phyloP scores from a whole-genome alignment of 257 asterid species.

The Buddleja alternifolia region DNA sequence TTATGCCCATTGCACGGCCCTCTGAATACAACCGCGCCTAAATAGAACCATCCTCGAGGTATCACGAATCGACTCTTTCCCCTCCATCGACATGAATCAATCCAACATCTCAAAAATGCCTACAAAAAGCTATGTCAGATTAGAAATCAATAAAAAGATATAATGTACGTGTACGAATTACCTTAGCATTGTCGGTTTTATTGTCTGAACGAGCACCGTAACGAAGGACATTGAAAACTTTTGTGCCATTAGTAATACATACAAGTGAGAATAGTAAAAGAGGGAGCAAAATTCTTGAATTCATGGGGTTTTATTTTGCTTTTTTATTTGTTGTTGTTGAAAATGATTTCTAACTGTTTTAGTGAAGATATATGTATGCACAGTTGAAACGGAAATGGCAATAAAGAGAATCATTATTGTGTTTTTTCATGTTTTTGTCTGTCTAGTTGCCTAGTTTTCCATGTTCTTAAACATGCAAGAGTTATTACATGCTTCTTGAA shows the following conservation, averaged over 20 bases:
- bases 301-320: slow-evolving; percentile 9
- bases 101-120: slow-evolving; percentile 58
- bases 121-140: neutral
- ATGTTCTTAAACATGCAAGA: neutral
- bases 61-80: slow-evolving; percentile 38
- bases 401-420: neutral
- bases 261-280: slow-evolving; percentile 1
- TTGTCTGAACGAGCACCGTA: slow-evolving; percentile 28
- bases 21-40: slow-evolving; percentile 35
- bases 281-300: slow-evolving; percentile 2
- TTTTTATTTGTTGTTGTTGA: neutral
- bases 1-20: slow-evolving; percentile 50
- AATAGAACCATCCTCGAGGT: slow-evolving; percentile 47
- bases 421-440: neutral
- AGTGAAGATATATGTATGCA: neutral
- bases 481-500: neutral
- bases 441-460: neutral
- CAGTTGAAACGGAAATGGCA: slow-evolving; percentile 20
- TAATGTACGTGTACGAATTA: neutral
- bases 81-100: slow-evolving; percentile 41
- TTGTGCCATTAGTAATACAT: neutral
- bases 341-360: neutral
- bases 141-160: neutral
- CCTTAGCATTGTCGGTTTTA: slow-evolving; percentile 34
- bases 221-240: slow-evolving; percentile 24